These are phyloP conservation scores for Suillus subluteus DNA, from an alignment of 768 basidiomycete species.

Conservation along the genomic window DNA sequence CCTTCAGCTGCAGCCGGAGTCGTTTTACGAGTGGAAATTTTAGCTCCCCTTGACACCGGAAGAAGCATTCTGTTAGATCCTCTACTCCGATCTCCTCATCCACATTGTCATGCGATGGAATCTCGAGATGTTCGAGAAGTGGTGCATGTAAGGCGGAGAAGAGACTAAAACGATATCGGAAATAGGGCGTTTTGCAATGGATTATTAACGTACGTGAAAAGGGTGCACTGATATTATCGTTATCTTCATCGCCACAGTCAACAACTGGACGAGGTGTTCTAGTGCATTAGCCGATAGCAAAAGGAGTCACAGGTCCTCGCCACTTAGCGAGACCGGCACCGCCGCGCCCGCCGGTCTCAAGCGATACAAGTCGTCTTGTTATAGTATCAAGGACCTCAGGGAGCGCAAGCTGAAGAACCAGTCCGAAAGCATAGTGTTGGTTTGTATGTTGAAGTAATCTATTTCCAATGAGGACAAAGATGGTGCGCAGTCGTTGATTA, in stretches of 20 bases:
- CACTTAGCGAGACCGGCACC: no score
- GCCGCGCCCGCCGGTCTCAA: no score
- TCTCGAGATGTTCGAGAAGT: constrained; percentile 18
- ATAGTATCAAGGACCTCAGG: constrained; percentile 19
- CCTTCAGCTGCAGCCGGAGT: no score
- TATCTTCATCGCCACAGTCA: no score
- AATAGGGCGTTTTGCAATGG: constrained; percentile 18
- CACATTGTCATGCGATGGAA: constrained; percentile 18
- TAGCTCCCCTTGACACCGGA: no score
- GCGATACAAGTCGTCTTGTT: constrained; percentile 10
- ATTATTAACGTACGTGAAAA: constrained; percentile 20
- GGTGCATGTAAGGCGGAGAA: constrained; percentile 18
- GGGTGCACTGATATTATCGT: neutral
- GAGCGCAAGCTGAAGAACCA: constrained; percentile 18
- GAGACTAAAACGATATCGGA: constrained; percentile 21
- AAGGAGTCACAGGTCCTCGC: no score
- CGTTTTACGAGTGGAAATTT: constrained; percentile 16
- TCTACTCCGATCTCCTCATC: constrained; percentile 8
- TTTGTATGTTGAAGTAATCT: neutral
- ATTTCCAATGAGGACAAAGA: constrained; percentile 17
- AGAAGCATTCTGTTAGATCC: constrained; percentile 15
- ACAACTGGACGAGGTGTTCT: no score
- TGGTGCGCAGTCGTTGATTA: constrained; percentile 10
- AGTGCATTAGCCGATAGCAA: no score
- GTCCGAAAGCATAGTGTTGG: constrained; percentile 7